Evolutionary conservation across 352 stramenopile genomes (phyloP).

Genomic region (Phytophthora pinifolia): DNA sequence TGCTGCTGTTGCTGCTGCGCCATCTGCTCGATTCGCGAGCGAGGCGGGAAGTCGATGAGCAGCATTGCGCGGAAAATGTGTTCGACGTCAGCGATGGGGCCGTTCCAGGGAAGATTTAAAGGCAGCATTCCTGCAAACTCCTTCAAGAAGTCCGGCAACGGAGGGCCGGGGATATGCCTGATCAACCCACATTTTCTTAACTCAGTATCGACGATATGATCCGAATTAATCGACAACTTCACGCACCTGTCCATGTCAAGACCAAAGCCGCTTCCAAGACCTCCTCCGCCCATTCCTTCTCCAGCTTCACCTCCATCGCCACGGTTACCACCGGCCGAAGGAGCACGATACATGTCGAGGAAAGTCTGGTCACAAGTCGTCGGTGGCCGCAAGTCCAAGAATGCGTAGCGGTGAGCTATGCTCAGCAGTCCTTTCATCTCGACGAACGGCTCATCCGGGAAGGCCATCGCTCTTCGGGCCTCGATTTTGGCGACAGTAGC

Average conservation of each 20-base stretch:
- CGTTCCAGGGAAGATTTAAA: conserved; percentile 83
- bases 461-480: conserved; percentile 71
- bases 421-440: conserved; percentile 82
- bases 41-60: conserved; percentile 77
- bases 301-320: conserved; percentile 19
- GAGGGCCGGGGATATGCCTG: conserved; percentile 71
- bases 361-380: conserved; percentile 70
- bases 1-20: conserved; percentile 69
- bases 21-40: conserved; percentile 69
- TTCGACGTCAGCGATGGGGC: conserved; percentile 83
- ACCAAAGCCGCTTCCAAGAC: conserved; percentile 28
- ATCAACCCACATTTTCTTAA: neutral
- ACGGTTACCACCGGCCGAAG: conserved; percentile 21
- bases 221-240: neutral
- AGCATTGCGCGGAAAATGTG: conserved; percentile 86
- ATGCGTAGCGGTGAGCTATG: conserved; percentile 81
- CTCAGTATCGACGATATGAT: no score
- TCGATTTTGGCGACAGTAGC: conserved; percentile 84
- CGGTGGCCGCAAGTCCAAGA: conserved; percentile 66
- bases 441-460: conserved; percentile 73
- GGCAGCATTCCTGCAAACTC: conserved; percentile 83
- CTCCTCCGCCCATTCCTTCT: conserved; percentile 25
- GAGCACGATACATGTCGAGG: conserved; percentile 75
- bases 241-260: conserved; percentile 52
- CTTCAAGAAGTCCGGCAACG: conserved; percentile 84